phyloP scores from a whole-genome alignment of 2,329 filamentous ascomycete species.

The Fusarium papillatum region DNA sequence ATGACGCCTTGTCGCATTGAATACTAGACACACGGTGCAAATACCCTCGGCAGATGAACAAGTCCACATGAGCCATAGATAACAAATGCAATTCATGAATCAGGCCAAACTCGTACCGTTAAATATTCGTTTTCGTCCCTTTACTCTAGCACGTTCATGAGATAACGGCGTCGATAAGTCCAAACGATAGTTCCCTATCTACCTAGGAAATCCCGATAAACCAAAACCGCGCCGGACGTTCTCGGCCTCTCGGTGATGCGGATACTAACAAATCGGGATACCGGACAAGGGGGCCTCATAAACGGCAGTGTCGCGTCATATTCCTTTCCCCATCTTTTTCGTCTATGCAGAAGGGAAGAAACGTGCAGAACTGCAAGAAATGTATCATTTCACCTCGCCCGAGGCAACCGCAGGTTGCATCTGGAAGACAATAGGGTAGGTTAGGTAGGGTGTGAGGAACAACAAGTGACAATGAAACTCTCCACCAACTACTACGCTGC shows the following conservation, averaged over 20 bases:
- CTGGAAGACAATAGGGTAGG: background rate
- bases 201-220: slow-evolving; percentile 28
- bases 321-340: background rate
- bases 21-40: slow-evolving; percentile 1
- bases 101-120: background rate
- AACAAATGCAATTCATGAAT: background rate
- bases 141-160: background rate
- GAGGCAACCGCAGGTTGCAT: background rate
- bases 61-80: background rate
- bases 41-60: slow-evolving; percentile 13
- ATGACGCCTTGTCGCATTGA: slow-evolving; percentile 11
- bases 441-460: background rate
- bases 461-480: background rate
- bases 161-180: slow-evolving; percentile 11
- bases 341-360: too few relatives aligned
- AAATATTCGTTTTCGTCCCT: background rate
- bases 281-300: background rate
- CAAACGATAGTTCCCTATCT: slow-evolving; percentile 17
- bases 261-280: slow-evolving; percentile 7
- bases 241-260: slow-evolving; percentile 23
- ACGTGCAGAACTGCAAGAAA: background rate
- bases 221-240: slow-evolving; percentile 19
- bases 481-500: slow-evolving; percentile 7
- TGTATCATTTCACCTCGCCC: background rate
- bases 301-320: background rate